Evolutionary conservation across 225 moss, liverwort and hornwort genomes (phyloP).

Genomic region (Rhytidiadelphus loreus): DNA sequence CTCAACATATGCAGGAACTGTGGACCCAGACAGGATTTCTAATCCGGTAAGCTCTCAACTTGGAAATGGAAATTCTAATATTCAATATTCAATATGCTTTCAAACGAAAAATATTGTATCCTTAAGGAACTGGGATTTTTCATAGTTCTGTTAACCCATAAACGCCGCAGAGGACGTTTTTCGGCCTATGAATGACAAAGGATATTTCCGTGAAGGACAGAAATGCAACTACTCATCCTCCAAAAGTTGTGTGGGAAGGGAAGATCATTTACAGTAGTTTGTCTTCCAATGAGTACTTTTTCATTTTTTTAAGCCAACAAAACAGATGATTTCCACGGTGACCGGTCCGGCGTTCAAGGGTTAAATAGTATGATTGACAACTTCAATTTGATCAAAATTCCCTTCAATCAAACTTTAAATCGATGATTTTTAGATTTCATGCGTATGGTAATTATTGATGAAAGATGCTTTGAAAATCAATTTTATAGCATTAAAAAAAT

Average conservation of each 20-base stretch:
- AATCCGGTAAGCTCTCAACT: conserved; percentile 53
- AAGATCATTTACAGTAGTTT: too few species aligned
- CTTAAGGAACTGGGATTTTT: neutral
- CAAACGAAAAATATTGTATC: neutral
- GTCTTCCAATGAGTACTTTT: too few species aligned
- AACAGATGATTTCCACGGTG: too few species aligned
- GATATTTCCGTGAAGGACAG: too few species aligned
- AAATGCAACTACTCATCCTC: too few species aligned
- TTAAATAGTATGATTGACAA: neutral
- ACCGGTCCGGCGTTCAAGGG: too few species aligned
- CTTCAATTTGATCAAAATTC: neutral
- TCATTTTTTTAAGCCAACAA: too few species aligned
- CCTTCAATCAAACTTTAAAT: neutral
- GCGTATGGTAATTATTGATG: neutral
- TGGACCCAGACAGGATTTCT: conserved; percentile 85
- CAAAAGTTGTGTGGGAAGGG: too few species aligned
- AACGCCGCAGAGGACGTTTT: too few species aligned
- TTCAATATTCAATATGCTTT: neutral
- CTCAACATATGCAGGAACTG: conserved; percentile 81
- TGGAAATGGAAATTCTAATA: neutral
- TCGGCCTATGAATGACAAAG: too few species aligned
- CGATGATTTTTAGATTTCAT: neutral
- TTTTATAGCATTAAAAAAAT: neutral
- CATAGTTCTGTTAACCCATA: neutral
- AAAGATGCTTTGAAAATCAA: neutral